Evolutionary conservation across 495 filamentous ascomycete species (phyloP).

Genomic region (Aspergillus campestris): DNA sequence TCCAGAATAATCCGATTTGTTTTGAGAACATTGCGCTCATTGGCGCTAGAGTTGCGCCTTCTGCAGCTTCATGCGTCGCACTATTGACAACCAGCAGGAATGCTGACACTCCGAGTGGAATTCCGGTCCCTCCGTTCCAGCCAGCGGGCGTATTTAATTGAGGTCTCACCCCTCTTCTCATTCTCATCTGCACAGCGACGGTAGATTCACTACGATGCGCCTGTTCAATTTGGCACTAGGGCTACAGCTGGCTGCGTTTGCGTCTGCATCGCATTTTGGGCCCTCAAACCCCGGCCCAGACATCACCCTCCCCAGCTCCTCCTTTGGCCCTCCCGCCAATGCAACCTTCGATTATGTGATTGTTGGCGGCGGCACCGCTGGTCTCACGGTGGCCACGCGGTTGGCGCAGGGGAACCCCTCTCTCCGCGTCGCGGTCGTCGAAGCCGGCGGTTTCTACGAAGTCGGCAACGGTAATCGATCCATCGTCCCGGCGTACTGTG

Average conservation of each 20-base stretch:
- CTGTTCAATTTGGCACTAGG: no score
- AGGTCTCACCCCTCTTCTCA: no score
- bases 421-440: slow-evolving; percentile 36
- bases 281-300: background rate
- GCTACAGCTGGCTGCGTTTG: background rate
- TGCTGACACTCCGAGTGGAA: no score
- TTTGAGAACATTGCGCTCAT: no score
- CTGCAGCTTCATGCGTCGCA: no score
- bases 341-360: slow-evolving; percentile 37
- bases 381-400: slow-evolving; percentile 37
- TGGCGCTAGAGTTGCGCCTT: no score
- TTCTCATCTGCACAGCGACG: no score
- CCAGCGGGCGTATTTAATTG: no score
- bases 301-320: background rate
- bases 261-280: slow-evolving; percentile 9
- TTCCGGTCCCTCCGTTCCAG: no score
- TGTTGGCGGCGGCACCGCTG: slow-evolving; percentile 44
- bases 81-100: no score
- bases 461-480: slow-evolving; percentile 38
- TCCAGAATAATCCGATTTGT: no score
- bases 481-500: slow-evolving; percentile 28
- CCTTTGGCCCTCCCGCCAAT: background rate
- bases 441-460: slow-evolving; percentile 48
- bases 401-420: slow-evolving; percentile 20
- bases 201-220: no score